These are phyloP conservation scores for Colletotrichum sp. DNA, from an alignment of 2,329 filamentous ascomycete genomes.

Conservation along the genomic window DNA sequence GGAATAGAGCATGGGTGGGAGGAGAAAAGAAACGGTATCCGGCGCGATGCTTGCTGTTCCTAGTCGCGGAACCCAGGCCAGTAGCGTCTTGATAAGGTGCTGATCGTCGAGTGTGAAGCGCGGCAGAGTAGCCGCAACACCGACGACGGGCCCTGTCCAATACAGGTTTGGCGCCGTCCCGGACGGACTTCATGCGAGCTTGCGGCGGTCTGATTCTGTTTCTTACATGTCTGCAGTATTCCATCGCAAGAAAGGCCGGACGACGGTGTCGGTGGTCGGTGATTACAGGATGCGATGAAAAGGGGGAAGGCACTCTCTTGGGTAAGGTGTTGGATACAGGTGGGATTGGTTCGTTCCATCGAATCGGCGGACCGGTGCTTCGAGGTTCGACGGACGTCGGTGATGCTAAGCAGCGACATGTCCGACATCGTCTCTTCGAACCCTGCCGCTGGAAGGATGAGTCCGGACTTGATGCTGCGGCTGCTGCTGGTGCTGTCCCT, in stretches of 20 bases:
- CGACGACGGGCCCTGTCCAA: neutral
- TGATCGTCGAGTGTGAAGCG: constrained; percentile 1
- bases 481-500: neutral
- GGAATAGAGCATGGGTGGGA: neutral
- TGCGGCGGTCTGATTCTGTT: neutral
- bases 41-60: neutral
- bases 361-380: neutral
- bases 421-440: neutral
- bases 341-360: neutral
- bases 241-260: neutral
- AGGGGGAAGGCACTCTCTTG: neutral
- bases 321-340: neutral
- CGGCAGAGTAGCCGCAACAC: constrained; percentile 1
- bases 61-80: neutral
- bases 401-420: neutral
- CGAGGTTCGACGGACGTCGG: neutral
- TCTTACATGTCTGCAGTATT: neutral
- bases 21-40: neutral
- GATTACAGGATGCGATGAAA: neutral
- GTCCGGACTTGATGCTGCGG: neutral
- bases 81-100: neutral
- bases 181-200: neutral
- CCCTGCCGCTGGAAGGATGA: neutral
- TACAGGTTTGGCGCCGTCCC: neutral
- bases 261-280: neutral